A percentile compares a stretch with the other conserved stretches of the same genome.
These are phyloP conservation scores for Metarhizium sp. DNA, from an alignment of 2,329 filamentous ascomycete genomes.

Conservation along the genomic window DNA sequence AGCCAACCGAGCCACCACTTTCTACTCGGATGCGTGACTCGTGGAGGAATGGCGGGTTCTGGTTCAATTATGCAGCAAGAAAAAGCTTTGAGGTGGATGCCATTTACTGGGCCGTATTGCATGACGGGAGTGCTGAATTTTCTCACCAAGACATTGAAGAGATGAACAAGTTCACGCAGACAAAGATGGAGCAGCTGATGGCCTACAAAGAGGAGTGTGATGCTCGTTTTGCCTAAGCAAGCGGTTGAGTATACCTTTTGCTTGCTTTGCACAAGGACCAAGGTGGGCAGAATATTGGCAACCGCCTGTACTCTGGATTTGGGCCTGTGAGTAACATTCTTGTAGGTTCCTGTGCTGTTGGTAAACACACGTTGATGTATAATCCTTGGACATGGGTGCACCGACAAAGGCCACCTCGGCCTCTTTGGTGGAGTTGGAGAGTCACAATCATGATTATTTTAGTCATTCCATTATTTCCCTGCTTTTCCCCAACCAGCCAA, in stretches of 20 bases:
- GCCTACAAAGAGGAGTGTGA: conserved; percentile 19
- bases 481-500: too few relatives aligned
- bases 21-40: conserved; percentile 23
- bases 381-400: too few relatives aligned
- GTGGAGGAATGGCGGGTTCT: conserved; percentile 24
- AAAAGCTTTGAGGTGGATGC: conserved; percentile 26
- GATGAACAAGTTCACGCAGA: conserved; percentile 15
- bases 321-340: too few relatives aligned
- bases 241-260: not conserved
- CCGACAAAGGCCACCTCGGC: too few relatives aligned
- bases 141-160: conserved; percentile 11
- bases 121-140: conserved; percentile 12
- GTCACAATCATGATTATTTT: too few relatives aligned
- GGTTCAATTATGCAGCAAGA: conserved; percentile 27
- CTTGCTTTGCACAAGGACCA: not conserved
- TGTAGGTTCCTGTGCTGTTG: too few relatives aligned
- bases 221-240: conserved; percentile 13
- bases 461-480: too few relatives aligned
- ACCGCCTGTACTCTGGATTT: too few relatives aligned
- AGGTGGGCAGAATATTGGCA: too few relatives aligned
- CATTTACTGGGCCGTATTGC: conserved; percentile 21
- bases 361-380: too few relatives aligned
- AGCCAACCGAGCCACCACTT: conserved; percentile 5
- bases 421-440: too few relatives aligned
- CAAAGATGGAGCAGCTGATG: conserved; percentile 20